Evolutionary conservation across 441 rosid genomes (phyloP).

Genomic region (Gossypium gossypioides): DNA sequence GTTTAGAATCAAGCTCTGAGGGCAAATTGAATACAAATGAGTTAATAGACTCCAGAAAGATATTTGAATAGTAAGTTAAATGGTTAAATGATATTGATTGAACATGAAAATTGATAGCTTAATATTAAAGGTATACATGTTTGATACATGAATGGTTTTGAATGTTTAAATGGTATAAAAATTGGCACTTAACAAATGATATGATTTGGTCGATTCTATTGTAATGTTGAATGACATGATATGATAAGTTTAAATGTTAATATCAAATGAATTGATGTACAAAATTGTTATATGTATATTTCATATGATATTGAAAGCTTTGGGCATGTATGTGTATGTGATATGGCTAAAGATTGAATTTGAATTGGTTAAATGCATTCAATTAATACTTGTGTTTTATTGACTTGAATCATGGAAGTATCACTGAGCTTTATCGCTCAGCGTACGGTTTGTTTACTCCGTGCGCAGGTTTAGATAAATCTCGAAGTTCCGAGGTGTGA

Average conservation of each 20-base stretch:
- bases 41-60: neutral
- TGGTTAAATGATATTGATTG: neutral
- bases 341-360: neutral
- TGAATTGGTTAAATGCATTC: neutral
- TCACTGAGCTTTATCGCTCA: neutral
- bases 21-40: neutral
- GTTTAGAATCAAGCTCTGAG: neutral
- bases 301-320: neutral
- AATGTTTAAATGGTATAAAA: neutral
- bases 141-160: neutral
- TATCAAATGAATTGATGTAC: neutral
- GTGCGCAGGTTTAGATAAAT: neutral
- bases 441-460: neutral
- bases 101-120: neutral
- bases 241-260: neutral
- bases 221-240: neutral
- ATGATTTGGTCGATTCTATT: neutral
- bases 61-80: neutral
- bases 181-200: neutral
- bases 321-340: neutral
- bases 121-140: neutral
- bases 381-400: neutral
- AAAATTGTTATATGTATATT: neutral
- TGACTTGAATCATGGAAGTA: neutral
- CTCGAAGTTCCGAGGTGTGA: neutral